Percentiles rank a stretch among this genome's conserved stretches.
Conservation (phyloP, 441 rosid species). For the Viola pubescens region DNA sequence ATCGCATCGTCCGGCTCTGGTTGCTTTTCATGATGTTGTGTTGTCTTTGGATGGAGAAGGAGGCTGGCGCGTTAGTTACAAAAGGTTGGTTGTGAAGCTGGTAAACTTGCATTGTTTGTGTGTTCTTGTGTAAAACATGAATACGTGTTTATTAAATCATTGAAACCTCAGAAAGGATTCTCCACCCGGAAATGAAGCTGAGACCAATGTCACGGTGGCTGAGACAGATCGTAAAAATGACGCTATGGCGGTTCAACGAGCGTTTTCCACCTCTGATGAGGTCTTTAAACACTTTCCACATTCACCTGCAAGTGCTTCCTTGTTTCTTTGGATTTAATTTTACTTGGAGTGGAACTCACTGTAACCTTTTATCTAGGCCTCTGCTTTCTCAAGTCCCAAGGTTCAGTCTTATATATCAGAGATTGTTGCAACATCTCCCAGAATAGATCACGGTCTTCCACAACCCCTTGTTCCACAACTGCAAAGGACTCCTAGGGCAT, state of each 20-base stretch:
- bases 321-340: constrained; percentile 4
- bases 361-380: constrained; percentile 40
- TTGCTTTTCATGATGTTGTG: constrained; percentile 95
- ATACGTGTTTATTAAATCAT: constrained; percentile 15
- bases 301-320: not conserved
- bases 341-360: constrained; percentile 17
- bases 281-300: constrained; percentile 24
- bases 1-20: constrained; percentile 97
- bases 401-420: constrained; percentile 55
- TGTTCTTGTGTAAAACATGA: constrained; percentile 9
- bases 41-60: constrained; percentile 99
- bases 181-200: constrained; percentile 36
- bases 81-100: constrained; percentile 47
- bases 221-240: constrained; percentile 75
- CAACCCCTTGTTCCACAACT: constrained; percentile 76
- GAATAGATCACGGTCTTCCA: constrained; percentile 28
- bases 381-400: constrained; percentile 46
- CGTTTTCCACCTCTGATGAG: constrained; percentile 65
- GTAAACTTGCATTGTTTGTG: constrained; percentile 10
- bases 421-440: constrained; percentile 59
- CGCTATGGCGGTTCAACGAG: constrained; percentile 87
- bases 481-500: constrained; percentile 46
- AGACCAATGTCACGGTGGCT: constrained; percentile 28
- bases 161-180: constrained; percentile 58
- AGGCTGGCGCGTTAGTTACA: constrained; percentile 76